Conservation (phyloP, 768 basidiomycete species). For the Asterophora parasitica region DNA sequence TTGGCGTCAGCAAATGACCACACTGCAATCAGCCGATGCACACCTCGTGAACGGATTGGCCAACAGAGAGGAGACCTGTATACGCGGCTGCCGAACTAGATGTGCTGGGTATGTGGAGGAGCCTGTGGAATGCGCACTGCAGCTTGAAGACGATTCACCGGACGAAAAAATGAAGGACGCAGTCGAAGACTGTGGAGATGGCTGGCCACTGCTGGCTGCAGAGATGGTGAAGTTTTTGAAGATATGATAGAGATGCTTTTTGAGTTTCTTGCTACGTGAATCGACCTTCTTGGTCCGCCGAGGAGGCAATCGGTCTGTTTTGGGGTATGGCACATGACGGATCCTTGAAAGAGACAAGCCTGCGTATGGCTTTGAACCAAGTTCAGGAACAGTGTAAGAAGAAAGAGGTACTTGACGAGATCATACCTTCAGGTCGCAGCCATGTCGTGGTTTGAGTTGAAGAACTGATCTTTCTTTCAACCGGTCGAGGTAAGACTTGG, state of each 20-base stretch:
- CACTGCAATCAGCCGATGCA: constrained; percentile 15
- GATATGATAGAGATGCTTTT: background rate
- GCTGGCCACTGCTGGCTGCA: constrained; percentile 33
- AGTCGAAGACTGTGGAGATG: constrained; percentile 45
- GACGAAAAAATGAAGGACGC: constrained; percentile 35
- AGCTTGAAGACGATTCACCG: constrained; percentile 33
- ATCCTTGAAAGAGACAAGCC: constrained; percentile 15
- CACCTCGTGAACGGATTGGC: constrained; percentile 52
- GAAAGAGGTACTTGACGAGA: constrained; percentile 5
- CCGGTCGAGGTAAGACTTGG: constrained; percentile 6
- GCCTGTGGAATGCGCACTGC: constrained; percentile 39
- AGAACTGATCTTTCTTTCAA: constrained; percentile 1
- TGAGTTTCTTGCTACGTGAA: constrained; percentile 1
- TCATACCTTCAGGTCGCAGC: constrained; percentile 23
- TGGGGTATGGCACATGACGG: constrained; percentile 24
- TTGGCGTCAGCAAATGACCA: constrained; percentile 16
- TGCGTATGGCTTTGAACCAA: constrained; percentile 15
- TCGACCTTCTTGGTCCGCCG: constrained; percentile 21
- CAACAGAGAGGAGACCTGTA: constrained; percentile 56
- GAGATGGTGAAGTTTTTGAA: background rate
- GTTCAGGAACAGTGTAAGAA: constrained; percentile 13
- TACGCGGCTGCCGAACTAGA: constrained; percentile 41
- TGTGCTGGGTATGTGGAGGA: constrained; percentile 32
- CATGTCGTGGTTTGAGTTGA: constrained; percentile 10
- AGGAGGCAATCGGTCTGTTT: constrained; percentile 19